These are phyloP conservation scores for Puccinia coronata DNA, from an alignment of 1,284 basidiomycete genomes.

Conservation along the genomic window DNA sequence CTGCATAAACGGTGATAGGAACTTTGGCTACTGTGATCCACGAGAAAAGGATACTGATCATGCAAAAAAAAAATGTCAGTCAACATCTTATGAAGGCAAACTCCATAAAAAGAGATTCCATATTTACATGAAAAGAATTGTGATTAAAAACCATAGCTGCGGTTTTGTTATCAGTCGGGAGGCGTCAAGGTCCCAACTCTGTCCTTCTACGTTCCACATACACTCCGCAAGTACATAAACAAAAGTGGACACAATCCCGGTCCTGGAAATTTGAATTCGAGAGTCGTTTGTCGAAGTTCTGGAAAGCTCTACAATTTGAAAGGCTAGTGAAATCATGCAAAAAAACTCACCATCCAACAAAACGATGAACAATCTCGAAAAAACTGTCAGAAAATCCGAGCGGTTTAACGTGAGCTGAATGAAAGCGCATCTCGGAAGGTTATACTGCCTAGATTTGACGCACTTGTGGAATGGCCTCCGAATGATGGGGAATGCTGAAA, in stretches of 20 bases:
- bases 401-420: background rate
- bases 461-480: slow-evolving; percentile 36
- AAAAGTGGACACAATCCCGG: slow-evolving; percentile 33
- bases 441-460: background rate
- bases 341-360: slow-evolving; percentile 43
- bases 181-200: slow-evolving; percentile 10
- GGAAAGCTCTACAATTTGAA: background rate
- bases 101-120: background rate
- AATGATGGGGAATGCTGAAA: slow-evolving; percentile 29
- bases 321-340: background rate
- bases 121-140: slow-evolving; percentile 28
- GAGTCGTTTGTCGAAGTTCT: no score
- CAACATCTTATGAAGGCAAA: background rate
- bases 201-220: slow-evolving; percentile 16
- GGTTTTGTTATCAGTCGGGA: background rate
- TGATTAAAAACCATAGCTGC: slow-evolving; percentile 34
- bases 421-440: background rate
- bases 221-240: background rate
- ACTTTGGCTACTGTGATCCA: slow-evolving; percentile 45
- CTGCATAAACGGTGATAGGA: slow-evolving; percentile 18
- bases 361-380: slow-evolving; percentile 47
- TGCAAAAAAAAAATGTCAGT: background rate
- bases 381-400: background rate
- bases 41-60: slow-evolving; percentile 10
- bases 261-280: no score